phyloP scores from a whole-genome alignment of 768 basidiomycete genomes.

The Rhizopogon sp. region DNA sequence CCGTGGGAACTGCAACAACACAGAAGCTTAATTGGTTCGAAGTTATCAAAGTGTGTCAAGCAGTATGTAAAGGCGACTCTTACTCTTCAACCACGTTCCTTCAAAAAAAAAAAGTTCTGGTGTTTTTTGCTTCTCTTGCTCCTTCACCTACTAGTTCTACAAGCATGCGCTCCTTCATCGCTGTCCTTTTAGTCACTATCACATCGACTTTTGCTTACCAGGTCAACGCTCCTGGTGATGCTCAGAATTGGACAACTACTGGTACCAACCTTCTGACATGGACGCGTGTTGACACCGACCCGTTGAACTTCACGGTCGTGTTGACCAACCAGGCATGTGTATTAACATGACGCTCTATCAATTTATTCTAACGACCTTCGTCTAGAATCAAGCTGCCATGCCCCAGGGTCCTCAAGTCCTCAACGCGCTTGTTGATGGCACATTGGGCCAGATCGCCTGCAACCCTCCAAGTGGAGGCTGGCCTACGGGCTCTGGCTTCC shows the following conservation, averaged over 20 bases:
- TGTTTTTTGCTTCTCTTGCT: constrained; percentile 9
- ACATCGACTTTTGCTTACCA: constrained; percentile 59
- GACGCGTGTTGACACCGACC: constrained; percentile 63
- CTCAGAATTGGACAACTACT: constrained; percentile 51
- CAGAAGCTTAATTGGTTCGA: constrained; percentile 3
- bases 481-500: constrained; percentile 58
- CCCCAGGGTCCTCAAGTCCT: constrained; percentile 43
- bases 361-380: background rate
- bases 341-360: background rate
- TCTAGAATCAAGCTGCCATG: constrained; percentile 31
- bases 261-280: constrained; percentile 55
- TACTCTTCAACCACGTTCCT: constrained; percentile 13
- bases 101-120: constrained; percentile 15
- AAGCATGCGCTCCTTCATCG: constrained; percentile 39
- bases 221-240: constrained; percentile 46
- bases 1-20: constrained; percentile 17
- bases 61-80: constrained; percentile 1
- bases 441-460: constrained; percentile 31
- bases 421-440: constrained; percentile 49
- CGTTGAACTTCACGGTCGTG: constrained; percentile 60
- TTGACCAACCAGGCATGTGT: constrained; percentile 56
- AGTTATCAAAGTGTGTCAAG: constrained; percentile 1
- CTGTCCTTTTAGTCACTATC: constrained; percentile 44
- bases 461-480: constrained; percentile 61
- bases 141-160: constrained; percentile 9